Percentiles rank a stretch among this genome's conserved stretches.
phyloP scores from a whole-genome alignment of 306 rosid species.

The Vigna nakashimae region DNA sequence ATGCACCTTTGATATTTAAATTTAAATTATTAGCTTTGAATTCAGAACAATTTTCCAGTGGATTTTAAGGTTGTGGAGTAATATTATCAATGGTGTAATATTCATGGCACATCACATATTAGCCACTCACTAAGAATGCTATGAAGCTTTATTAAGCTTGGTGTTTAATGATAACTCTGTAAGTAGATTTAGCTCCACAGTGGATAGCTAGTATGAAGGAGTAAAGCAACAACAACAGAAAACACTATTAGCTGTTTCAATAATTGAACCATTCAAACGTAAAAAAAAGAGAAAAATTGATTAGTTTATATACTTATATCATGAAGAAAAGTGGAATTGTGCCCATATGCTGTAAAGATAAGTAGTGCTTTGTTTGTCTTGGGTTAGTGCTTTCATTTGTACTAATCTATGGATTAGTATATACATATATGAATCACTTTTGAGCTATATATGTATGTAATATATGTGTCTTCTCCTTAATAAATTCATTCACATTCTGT shows the following conservation, averaged over 20 bases:
- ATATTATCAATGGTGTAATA: no score
- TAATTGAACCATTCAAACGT: constrained; percentile 30
- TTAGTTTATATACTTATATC: not conserved
- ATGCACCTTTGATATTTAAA: not conserved
- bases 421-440: constrained; percentile 11
- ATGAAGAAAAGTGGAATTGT: constrained; percentile 45
- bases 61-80: not conserved
- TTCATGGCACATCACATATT: no score
- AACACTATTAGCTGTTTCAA: constrained; percentile 27
- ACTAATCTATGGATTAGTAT: constrained; percentile 42
- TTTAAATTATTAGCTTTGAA: not conserved
- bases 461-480: constrained; percentile 1
- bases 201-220: no score
- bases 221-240: not conserved
- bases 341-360: constrained; percentile 51
- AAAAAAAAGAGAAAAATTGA: no score
- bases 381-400: constrained; percentile 53
- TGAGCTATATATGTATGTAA: not conserved
- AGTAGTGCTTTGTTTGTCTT: constrained; percentile 2
- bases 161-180: no score
- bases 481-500: not conserved
- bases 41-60: not conserved
- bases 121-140: no score
- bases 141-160: no score
- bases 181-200: no score